Evolutionary conservation across 805 yeast species (phyloP).

Genomic region (Pichia paraexigua): DNA sequence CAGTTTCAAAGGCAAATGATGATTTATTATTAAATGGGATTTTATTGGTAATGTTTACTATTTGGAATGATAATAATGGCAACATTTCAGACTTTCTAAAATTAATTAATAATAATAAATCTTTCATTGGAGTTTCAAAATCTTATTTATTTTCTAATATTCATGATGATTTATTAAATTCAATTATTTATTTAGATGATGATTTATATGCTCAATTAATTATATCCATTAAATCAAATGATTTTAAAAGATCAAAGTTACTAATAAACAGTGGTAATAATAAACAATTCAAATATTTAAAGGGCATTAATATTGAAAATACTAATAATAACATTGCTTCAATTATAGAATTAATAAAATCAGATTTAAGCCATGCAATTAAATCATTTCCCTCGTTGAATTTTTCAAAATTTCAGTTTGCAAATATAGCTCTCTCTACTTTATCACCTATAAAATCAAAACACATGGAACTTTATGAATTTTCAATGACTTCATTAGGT

Average conservation of each 20-base stretch:
- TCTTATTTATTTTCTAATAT: neutral
- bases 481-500: constrained; percentile 43
- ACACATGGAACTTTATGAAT: constrained; percentile 43
- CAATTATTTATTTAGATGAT: neutral
- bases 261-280: neutral
- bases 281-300: neutral
- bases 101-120: neutral
- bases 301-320: too few relatives aligned
- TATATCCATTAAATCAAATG: neutral
- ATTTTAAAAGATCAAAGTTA: neutral
- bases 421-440: constrained; percentile 44
- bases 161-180: neutral
- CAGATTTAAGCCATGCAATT: constrained; percentile 44
- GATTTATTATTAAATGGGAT: constrained; percentile 40
- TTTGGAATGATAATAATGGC: neutral
- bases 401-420: constrained; percentile 48
- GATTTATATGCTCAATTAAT: neutral
- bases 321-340: too few relatives aligned
- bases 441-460: constrained; percentile 46
- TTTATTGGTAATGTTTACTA: neutral
- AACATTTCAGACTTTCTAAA: neutral
- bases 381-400: constrained; percentile 45
- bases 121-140: neutral
- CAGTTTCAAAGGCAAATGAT: constrained; percentile 58
- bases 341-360: too few relatives aligned